Percentiles rank a stretch among this genome's conserved stretches.
phyloP scores from a whole-genome alignment of 495 filamentous ascomycete species.

The Talaromyces thailandensis region DNA sequence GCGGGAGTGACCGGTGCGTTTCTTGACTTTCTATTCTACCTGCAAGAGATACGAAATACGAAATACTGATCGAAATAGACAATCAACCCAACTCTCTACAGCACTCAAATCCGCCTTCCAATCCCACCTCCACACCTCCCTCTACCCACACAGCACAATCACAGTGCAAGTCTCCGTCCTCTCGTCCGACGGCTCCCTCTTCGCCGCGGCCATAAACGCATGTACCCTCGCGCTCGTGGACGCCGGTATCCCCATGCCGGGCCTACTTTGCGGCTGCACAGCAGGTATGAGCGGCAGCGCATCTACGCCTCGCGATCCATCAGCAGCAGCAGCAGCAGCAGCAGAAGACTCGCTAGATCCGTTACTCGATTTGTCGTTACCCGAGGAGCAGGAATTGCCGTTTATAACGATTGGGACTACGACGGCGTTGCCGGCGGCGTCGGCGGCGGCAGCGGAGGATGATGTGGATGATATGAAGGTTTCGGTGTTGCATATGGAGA shows the following conservation, averaged over 20 bases:
- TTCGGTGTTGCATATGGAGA: constrained; percentile 74
- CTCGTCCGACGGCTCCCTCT: constrained; percentile 81
- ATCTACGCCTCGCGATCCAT: constrained; percentile 30
- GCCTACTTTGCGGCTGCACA: constrained; percentile 83
- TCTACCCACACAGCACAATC: constrained; percentile 86
- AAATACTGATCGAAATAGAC: constrained; percentile 33
- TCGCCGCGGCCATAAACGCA: constrained; percentile 86
- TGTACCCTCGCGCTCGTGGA: constrained; percentile 88
- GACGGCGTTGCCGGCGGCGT: constrained; percentile 35
- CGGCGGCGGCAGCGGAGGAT: constrained; percentile 14
- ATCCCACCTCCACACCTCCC: constrained; percentile 65
- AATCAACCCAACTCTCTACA: constrained; percentile 69
- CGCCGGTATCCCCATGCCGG: constrained; percentile 88
- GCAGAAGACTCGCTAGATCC: constrained; percentile 69
- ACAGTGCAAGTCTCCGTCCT: constrained; percentile 75
- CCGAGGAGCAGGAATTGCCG: constrained; percentile 86
- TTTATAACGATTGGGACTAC: constrained; percentile 78
- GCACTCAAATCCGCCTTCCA: constrained; percentile 68
- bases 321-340: not conserved
- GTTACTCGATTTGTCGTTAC: constrained; percentile 73
- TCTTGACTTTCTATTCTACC: not conserved
- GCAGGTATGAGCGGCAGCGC: constrained; percentile 65
- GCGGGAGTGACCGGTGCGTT: constrained; percentile 65
- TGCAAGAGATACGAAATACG: not conserved
- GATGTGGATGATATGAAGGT: constrained; percentile 57